These are phyloP conservation scores for Circinella umbellata DNA, from an alignment of 371 early-diverging fungal genomes.

Conservation along the genomic window DNA sequence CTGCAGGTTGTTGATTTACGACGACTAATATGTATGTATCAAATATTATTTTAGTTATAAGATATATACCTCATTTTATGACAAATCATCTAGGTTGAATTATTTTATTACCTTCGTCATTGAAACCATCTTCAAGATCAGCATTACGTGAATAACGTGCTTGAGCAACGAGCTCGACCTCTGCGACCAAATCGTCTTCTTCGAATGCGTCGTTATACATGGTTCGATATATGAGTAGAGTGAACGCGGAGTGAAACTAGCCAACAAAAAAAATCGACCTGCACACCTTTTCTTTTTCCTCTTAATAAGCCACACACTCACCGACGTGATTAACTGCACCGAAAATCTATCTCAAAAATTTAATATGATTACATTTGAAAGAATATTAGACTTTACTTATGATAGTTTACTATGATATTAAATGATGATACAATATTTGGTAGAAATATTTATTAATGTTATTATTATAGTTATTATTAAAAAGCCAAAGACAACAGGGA, in stretches of 20 bases:
- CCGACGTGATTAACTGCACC: too few species aligned
- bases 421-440: too few species aligned
- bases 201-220: slow-evolving; percentile 77
- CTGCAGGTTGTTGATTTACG: slow-evolving; percentile 45
- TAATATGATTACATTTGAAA: too few species aligned
- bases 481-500: background rate
- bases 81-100: too few species aligned
- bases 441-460: too few species aligned
- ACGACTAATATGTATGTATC: slow-evolving; percentile 14
- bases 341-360: too few species aligned
- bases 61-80: too few species aligned
- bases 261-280: too few species aligned
- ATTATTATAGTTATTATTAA: slow-evolving; percentile 1
- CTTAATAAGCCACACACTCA: too few species aligned
- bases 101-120: slow-evolving; percentile 41
- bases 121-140: slow-evolving; percentile 59
- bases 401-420: too few species aligned
- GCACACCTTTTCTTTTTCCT: too few species aligned
- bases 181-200: slow-evolving; percentile 83
- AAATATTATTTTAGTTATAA: background rate
- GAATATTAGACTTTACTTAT: too few species aligned
- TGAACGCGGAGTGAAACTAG: slow-evolving; percentile 1
- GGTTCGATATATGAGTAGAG: background rate
- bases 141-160: slow-evolving; percentile 51
- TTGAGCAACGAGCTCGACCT: slow-evolving; percentile 81